Evolutionary conservation across 108 stramenopile species (phyloP).

Genomic region (Cyclostephanos invisitatus): DNA sequence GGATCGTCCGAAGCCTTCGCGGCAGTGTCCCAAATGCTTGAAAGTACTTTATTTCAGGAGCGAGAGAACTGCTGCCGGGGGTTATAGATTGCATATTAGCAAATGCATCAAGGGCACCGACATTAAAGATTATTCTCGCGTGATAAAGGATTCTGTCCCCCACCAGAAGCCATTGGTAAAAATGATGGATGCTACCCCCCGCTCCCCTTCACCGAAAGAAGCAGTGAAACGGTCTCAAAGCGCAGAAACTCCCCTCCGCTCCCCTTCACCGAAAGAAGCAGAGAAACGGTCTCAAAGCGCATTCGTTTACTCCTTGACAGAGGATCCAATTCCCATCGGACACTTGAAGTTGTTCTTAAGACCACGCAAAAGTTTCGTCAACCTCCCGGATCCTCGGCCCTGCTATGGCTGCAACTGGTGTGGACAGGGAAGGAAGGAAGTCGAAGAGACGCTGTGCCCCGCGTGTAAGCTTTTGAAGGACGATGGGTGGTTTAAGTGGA

Average conservation of each 20-base stretch:
- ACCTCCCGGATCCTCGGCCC: constrained; percentile 14
- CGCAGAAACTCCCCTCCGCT: not conserved
- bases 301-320: not conserved
- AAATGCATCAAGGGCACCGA: not conserved
- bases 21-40: constrained; percentile 6
- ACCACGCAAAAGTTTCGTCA: not conserved
- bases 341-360: not conserved
- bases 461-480: constrained; percentile 2
- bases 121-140: not conserved
- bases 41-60: constrained; percentile 3
- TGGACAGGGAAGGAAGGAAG: not conserved
- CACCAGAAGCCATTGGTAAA: not conserved
- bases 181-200: not conserved
- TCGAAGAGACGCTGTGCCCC: constrained; percentile 8
- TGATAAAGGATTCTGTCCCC: not conserved
- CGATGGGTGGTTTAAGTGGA: constrained; percentile 8
- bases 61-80: constrained; percentile 2
- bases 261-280: too few relatives aligned
- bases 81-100: constrained; percentile 8
- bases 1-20: not conserved
- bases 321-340: not conserved
- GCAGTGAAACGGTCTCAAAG: too few relatives aligned
- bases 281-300: too few relatives aligned
- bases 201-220: too few relatives aligned
- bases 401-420: constrained; percentile 12